Evolutionary conservation across 352 stramenopile genomes (phyloP), one percentile per base, ranked within the genome.

Genomic region (Globisporangium takayamanum): DNA sequence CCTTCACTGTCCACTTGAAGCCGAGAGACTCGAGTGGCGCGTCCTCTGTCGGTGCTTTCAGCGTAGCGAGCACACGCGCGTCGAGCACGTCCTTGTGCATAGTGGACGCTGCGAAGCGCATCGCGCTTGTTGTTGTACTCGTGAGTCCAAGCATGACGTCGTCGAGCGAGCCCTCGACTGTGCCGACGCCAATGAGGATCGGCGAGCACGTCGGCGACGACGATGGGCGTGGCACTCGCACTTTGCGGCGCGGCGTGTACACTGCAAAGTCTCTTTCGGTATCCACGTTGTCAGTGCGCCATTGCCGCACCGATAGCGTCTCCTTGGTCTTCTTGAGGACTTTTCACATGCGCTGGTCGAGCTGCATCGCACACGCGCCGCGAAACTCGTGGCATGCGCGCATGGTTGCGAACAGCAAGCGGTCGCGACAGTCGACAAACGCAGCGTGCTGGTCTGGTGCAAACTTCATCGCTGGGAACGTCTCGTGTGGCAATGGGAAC

Each of bases 391-490:
- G 62, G 16, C 60, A 57, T 20, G 68, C 62, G 25, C 53, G n/a
- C 50, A 72, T 57, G 12, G 64, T 67, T n/a, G 64, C 63, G 47
- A 55, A 22, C 26, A 75, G 26, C 46, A 75, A 57, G 25, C 65
- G 68, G 26, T 72, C 56, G 52, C 64, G 58, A 20, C 57, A 72
- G 53, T 47, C 33, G 41, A 50, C 52, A 20, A 70, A 72, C n/a
- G 59, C 42, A 25, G 58, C 58, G 41, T 50, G 50, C 44, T 75
- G 60, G 44, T 72, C 64, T 0, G 64, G 46, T n/a, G 42, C 25
- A 41, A 75, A 59, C 46, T 75, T 75, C 37, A 75, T 68, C n/a
- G 45, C 30, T 2, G 68, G 68, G 48, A 75, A 72, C 30, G 61
- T 50, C 14, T 50, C 46, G 12, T 44, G 30, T 22, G 68, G 68